Base-by-base conservation (phyloP, 2,329 filamentous ascomycete species). In the Fragosphaeria purpurea region DNA sequence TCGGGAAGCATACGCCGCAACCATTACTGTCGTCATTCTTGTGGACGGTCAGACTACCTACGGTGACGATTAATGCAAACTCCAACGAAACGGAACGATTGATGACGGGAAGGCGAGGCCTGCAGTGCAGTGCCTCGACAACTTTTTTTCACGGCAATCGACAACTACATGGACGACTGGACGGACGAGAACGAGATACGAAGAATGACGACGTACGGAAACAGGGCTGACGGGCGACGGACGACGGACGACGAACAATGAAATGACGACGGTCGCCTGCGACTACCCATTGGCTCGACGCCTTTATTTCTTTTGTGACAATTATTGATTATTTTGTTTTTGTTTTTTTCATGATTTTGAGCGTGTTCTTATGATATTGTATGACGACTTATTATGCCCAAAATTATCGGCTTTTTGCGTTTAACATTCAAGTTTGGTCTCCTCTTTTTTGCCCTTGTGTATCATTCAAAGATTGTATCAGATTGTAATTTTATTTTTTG, bases 1-100 rank as follows among this genome's bases (percentile, higher is more conserved):
- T 52, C 73, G 85, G 53, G 85, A 88, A 65, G 84, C 85, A 34
- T 88, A 86, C 64, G 85, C 85, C 3, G 83, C 82, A 12, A 82
- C 82, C 38, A 64, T 88, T 48, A 85, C 80, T 45, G 84, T 88
- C 41, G 80, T 87, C 41, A 85, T 89, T 50, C 66, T 88, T 50
- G 71, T 83, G 40, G 77, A 83, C 30, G 57, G 53, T n/a, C 53
- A 51, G 37, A 43, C 42, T 2, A 22, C 11, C 11, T 54, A 56
- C 34, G 51, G 44, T 6, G 57, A 58, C 10, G 54, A 57, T 11
- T 54, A 48, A 44, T 43, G 11, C 39, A 11, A 22, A 22, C 22
- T 22, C 22, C 22, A 49, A 40, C 10, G 34, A 33, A 50, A 30
- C 11, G 30, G 37, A 32, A n/a, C 37, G 32, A 44, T 13, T 38